phyloP scores from a whole-genome alignment of 1,139 yeast genomes.

The Scheffersomyces illinoinensis region DNA sequence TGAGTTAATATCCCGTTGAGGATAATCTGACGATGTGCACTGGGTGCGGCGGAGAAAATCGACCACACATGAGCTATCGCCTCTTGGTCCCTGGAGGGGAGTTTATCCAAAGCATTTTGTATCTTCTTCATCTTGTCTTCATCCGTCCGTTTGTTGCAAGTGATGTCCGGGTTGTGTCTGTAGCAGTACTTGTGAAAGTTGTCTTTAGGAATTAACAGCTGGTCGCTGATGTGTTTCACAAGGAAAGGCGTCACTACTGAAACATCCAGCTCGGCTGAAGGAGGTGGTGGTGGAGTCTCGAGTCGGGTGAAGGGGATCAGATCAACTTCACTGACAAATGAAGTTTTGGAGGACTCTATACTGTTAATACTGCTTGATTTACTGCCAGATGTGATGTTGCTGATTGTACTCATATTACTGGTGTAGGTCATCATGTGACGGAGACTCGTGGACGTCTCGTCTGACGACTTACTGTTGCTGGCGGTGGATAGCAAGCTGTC shows the following conservation, averaged over 20 bases:
- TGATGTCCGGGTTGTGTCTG: slow-evolving; percentile 85
- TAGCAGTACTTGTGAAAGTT: slow-evolving; percentile 74
- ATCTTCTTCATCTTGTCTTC: slow-evolving; percentile 63
- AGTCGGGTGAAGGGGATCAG: neutral
- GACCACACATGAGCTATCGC: slow-evolving; percentile 79
- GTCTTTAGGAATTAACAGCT: slow-evolving; percentile 44
- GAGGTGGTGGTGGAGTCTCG: slow-evolving; percentile 5
- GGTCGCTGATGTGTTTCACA: slow-evolving; percentile 46
- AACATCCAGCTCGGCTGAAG: slow-evolving; percentile 11
- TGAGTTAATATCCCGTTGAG: slow-evolving; percentile 82
- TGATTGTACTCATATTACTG: neutral
- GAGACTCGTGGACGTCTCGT: neutral
- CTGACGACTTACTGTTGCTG: neutral
- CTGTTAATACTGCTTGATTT: neutral
- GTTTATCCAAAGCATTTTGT: slow-evolving; percentile 56
- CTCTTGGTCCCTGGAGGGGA: slow-evolving; percentile 65
- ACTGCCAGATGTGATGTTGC: neutral
- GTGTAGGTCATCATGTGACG: neutral
- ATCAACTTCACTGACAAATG: slow-evolving; percentile 7
- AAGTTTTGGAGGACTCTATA: slow-evolving; percentile 1
- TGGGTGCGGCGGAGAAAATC: slow-evolving; percentile 70
- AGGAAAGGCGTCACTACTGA: slow-evolving; percentile 49
- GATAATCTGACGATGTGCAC: slow-evolving; percentile 68
- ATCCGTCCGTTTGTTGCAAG: slow-evolving; percentile 72
- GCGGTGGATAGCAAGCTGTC: slow-evolving; percentile 1